phyloP scores from a whole-genome alignment of 768 basidiomycete species.

The Boletus rubescentipes region DNA sequence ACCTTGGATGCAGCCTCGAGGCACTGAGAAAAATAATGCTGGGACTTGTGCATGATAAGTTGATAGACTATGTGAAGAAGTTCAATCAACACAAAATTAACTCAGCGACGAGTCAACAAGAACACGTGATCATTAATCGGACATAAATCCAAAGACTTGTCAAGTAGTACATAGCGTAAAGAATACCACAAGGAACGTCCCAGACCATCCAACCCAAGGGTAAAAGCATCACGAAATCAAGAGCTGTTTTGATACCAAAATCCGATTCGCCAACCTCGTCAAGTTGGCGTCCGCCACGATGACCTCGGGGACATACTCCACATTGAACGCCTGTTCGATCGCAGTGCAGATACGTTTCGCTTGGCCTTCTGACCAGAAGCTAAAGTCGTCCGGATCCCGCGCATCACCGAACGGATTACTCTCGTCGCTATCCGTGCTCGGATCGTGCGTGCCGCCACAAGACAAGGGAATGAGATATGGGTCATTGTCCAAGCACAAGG shows the following conservation, averaged over 20 bases:
- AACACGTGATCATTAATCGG: neutral
- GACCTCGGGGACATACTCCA: constrained; percentile 89
- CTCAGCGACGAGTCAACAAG: neutral
- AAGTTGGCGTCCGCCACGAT: constrained; percentile 93
- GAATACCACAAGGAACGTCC: no score
- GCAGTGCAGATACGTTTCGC: constrained; percentile 84
- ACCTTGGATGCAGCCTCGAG: constrained; percentile 1
- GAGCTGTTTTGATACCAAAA: constrained; percentile 73
- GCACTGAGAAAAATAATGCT: constrained; percentile 1
- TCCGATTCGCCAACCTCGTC: constrained; percentile 77
- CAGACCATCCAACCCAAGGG: neutral
- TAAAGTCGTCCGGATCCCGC: constrained; percentile 88
- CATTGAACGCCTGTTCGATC: constrained; percentile 78
- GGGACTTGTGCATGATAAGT: constrained; percentile 1
- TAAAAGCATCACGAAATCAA: constrained; percentile 27
- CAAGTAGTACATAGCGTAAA: no score
- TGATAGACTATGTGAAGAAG: no score
- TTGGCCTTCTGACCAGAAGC: constrained; percentile 88
- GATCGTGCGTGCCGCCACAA: constrained; percentile 43
- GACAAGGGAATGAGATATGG: constrained; percentile 75
- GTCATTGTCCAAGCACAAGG: constrained; percentile 85
- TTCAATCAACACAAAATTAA: no score
- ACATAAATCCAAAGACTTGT: no score
- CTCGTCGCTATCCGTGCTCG: constrained; percentile 11
- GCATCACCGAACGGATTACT: constrained; percentile 31